Percentiles rank a stretch among this genome's conserved stretches.
Evolutionary conservation across 2,329 filamentous ascomycete species (phyloP).

Genomic region (Aureobasidium sp.): DNA sequence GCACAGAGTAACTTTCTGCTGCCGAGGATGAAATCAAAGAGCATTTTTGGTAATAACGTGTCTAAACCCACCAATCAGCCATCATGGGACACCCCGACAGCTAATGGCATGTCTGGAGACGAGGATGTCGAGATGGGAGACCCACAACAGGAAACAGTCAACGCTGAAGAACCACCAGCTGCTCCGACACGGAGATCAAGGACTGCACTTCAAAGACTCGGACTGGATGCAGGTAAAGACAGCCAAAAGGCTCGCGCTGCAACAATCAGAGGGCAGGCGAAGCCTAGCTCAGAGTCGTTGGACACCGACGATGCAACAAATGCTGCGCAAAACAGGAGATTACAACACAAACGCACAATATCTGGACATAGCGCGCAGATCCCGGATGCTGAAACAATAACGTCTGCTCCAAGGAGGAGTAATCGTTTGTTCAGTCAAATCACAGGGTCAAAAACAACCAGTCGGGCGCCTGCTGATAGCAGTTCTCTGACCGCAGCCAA

Average conservation of each 20-base stretch:
- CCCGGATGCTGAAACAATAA: conserved; percentile 23
- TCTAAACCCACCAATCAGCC: neutral
- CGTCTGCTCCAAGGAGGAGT: conserved; percentile 36
- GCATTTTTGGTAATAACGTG: conserved; percentile 12
- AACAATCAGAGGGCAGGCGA: conserved; percentile 29
- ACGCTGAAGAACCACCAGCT: conserved; percentile 36
- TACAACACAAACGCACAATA: conserved; percentile 71
- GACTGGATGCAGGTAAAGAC: conserved; percentile 22
- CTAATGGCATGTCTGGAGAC: conserved; percentile 31
- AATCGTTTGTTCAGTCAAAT: conserved; percentile 51
- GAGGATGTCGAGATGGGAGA: conserved; percentile 33
- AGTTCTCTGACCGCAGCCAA: conserved; percentile 4
- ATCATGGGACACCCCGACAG: conserved; percentile 38
- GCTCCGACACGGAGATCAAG: conserved; percentile 36
- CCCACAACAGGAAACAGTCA: conserved; percentile 15
- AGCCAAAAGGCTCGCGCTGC: conserved; percentile 31
- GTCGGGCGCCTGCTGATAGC: conserved; percentile 32
- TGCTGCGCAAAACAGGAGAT: conserved; percentile 13
- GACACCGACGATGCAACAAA: conserved; percentile 24
- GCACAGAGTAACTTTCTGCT: conserved; percentile 11
- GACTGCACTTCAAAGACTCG: conserved; percentile 24
- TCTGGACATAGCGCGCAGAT: conserved; percentile 60
- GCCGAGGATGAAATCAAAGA: conserved; percentile 13
- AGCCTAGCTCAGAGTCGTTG: conserved; percentile 30
- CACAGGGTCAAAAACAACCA: conserved; percentile 43